These are phyloP conservation scores for Chlorella sp. DNA, from an alignment of 139 green algal genomes.

Conservation along the genomic window DNA sequence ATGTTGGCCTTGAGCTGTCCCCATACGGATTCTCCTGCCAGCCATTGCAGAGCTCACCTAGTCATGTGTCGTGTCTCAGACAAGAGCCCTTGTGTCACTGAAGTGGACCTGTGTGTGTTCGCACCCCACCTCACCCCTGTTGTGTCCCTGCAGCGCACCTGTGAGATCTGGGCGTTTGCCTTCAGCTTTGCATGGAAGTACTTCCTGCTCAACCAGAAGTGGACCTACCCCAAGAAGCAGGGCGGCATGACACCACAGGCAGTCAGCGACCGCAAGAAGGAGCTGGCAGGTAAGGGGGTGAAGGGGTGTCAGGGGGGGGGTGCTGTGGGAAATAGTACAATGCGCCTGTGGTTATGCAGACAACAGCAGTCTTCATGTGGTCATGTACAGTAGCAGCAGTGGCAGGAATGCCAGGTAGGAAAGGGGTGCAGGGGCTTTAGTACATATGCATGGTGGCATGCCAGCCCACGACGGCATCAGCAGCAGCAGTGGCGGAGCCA, in stretches of 20 bases:
- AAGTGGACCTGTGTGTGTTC: background rate
- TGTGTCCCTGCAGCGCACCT: conserved; percentile 65
- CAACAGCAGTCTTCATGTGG: too few species aligned
- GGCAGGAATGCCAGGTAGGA: too few species aligned
- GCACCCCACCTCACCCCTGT: too few species aligned
- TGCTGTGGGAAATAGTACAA: too few species aligned
- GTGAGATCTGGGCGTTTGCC: conserved; percentile 93
- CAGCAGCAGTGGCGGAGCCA: too few species aligned
- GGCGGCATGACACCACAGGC: conserved; percentile 31
- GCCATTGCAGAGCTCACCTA: background rate
- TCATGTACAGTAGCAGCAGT: too few species aligned
- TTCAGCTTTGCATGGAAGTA: conserved; percentile 77
- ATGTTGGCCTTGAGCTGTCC: background rate
- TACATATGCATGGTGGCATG: too few species aligned
- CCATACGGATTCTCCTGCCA: background rate
- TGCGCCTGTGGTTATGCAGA: too few species aligned
- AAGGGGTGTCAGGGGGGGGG: too few species aligned
- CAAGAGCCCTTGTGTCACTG: background rate
- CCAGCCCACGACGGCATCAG: too few species aligned
- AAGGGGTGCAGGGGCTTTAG: too few species aligned
- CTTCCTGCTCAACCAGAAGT: conserved; percentile 50
- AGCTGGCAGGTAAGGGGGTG: too few species aligned
- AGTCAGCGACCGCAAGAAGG: conserved; percentile 33
- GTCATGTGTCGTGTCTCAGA: background rate
- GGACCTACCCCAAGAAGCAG: conserved; percentile 54